Percentiles rank a stretch among this genome's conserved stretches.
Evolutionary conservation across 1,284 basidiomycete genomes (phyloP).

Genomic region (Leccinum pachyderme): DNA sequence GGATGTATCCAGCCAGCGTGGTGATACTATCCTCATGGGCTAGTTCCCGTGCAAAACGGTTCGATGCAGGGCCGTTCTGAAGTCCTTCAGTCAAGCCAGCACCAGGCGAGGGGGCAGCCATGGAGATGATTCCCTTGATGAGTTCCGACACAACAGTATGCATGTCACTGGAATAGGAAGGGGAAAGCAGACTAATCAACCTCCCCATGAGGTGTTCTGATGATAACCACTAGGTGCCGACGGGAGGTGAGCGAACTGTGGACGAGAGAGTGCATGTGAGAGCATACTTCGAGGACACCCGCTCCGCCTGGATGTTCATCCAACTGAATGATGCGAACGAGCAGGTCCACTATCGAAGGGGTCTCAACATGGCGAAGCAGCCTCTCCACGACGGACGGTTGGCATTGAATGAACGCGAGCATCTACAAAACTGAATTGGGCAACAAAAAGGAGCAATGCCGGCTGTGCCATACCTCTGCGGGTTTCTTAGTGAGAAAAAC

Average conservation of each 20-base stretch:
- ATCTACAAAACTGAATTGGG: slow-evolving; percentile 57
- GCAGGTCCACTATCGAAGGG: slow-evolving; percentile 88
- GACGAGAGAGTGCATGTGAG: slow-evolving; percentile 27
- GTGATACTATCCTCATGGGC: slow-evolving; percentile 74
- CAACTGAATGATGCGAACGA: slow-evolving; percentile 89
- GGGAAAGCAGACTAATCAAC: slow-evolving; percentile 83
- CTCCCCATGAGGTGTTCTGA: slow-evolving; percentile 81
- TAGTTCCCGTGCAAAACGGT: slow-evolving; percentile 89
- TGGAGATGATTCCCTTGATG: slow-evolving; percentile 92
- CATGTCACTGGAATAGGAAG: slow-evolving; percentile 72
- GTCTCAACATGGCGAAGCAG: slow-evolving; percentile 87
- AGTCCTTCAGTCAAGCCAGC: slow-evolving; percentile 63
- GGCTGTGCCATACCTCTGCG: slow-evolving; percentile 65
- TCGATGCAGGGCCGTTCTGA: slow-evolving; percentile 73
- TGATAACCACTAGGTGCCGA: slow-evolving; percentile 74
- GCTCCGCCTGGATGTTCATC: slow-evolving; percentile 84
- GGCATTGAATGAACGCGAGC: slow-evolving; percentile 86
- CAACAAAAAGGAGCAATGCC: slow-evolving; percentile 8
- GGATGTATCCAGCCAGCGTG: slow-evolving; percentile 78
- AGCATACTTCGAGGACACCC: slow-evolving; percentile 83
- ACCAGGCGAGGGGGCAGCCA: slow-evolving; percentile 87
- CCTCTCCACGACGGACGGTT: slow-evolving; percentile 82
- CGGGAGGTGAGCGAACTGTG: slow-evolving; percentile 21
- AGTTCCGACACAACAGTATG: slow-evolving; percentile 91
- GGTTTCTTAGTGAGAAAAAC: slow-evolving; percentile 87